These are phyloP conservation scores for Mortierella sp. DNA, from an alignment of 371 early-diverging fungal species.

Conservation along the genomic window DNA sequence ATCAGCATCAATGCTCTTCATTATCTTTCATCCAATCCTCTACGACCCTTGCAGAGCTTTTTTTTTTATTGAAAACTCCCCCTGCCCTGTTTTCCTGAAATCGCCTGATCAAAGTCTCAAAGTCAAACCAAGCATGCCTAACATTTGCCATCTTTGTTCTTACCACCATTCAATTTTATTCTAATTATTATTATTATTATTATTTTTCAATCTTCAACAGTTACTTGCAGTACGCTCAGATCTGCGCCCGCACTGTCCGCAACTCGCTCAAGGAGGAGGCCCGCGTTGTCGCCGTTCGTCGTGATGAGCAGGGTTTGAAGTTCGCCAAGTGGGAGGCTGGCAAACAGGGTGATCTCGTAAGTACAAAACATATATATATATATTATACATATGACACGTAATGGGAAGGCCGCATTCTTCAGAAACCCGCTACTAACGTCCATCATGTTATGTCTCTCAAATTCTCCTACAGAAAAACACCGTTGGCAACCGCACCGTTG, in stretches of 20 bases:
- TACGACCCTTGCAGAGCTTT: too few relatives aligned
- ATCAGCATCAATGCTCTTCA: too few relatives aligned
- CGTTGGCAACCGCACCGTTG: slow-evolving; percentile 34
- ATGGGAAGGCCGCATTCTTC: too few relatives aligned
- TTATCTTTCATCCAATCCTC: too few relatives aligned
- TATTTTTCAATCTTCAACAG: slow-evolving; percentile 58
- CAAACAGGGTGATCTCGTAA: slow-evolving; percentile 75
- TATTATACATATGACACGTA: neutral
- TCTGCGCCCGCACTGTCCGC: slow-evolving; percentile 88
- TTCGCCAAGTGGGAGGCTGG: slow-evolving; percentile 88
- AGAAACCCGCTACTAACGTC: too few relatives aligned
- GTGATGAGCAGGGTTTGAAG: slow-evolving; percentile 84
- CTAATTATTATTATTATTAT: too few relatives aligned
- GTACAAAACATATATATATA: slow-evolving; percentile 17
- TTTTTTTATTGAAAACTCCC: too few relatives aligned
- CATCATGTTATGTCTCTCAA: neutral
- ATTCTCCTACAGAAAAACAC: slow-evolving; percentile 44
- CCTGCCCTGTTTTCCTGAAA: neutral
- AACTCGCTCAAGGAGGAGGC: slow-evolving; percentile 86
- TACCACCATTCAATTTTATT: neutral
- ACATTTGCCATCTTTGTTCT: neutral
- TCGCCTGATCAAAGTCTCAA: neutral
- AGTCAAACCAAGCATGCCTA: too few relatives aligned
- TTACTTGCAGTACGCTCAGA: slow-evolving; percentile 91
- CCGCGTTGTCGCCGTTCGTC: slow-evolving; percentile 75